Evolutionary conservation across 495 filamentous ascomycete genomes (phyloP), one percentile per base, ranked within the genome.

Genomic region (Neurospora sp.): DNA sequence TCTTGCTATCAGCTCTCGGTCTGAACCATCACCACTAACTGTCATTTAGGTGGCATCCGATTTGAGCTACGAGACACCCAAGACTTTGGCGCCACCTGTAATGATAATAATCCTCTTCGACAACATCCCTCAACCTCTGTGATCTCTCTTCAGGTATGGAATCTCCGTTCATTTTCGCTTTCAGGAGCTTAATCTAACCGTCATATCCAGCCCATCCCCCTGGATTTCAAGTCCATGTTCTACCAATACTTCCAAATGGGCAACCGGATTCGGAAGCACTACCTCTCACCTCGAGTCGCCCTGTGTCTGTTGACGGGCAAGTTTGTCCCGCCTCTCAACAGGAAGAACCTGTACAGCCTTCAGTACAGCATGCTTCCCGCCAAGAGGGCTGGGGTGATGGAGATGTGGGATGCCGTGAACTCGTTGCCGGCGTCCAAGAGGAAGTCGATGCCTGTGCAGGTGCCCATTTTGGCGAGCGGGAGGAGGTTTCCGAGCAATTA

Each of bases 311-410:
- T 94, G 38, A 97, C 94, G 1, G 96, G 96, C 74, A 92, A 90
- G 70, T 97, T 97, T 75, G 93, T 90, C 0, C 93, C 93, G 6
- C 95, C 96, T 0, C 95, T 99, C 41, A 94, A 97, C 80, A 88
- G 96, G 10, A 94, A 94, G 78, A 97, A 94, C 78, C 85, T 99
- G 62, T 99, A 99, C 82, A 94, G 93, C 73, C 89, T 99, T 77
- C 96, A 99, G 82, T 99, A 99, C 82, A 96, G 92, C 83, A 98
- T 98, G 96, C 85, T 99, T 39, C 96, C 96, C 6, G 90, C 92
- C 12, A 89, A 85, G 48, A 85, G 96, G 7, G 93, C 92, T 0
- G 89, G 92, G 2, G 90, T 98, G 70, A 81, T 86, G 74, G 94
- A 98, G 79, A 90, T 98, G 75, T 99, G 96, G 96, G 82, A 88